Conservation (phyloP, 129 eudicot genomes). For the Ambrosia artemisiifolia region DNA sequence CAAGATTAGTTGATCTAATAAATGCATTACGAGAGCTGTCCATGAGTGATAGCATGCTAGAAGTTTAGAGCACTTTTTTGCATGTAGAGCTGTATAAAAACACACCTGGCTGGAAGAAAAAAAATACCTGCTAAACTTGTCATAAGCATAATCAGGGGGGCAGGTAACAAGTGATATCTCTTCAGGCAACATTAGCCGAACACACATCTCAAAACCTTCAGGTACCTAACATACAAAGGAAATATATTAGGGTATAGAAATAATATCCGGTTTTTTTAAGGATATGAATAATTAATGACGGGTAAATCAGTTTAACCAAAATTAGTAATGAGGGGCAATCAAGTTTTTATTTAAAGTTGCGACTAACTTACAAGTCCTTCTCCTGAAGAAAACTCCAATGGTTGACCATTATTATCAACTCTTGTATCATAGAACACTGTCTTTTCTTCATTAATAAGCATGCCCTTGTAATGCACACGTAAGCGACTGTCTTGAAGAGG, state of each 20-base stretch:
- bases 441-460: constrained; percentile 71
- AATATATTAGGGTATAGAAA: background rate
- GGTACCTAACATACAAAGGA: constrained; percentile 61
- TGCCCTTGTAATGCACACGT: constrained; percentile 89
- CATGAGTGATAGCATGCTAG: too few species aligned
- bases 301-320: background rate
- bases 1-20: constrained; percentile 1
- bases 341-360: background rate
- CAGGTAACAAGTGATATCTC: constrained; percentile 93
- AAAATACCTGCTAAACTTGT: constrained; percentile 78
- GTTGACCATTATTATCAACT: constrained; percentile 77
- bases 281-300: background rate
- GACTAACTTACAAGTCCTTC: constrained; percentile 92
- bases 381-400: constrained; percentile 91
- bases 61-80: too few species aligned
- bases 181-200: constrained; percentile 89
- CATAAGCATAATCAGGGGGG: constrained; percentile 99
- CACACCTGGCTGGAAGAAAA: background rate
- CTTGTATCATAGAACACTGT: constrained; percentile 82
- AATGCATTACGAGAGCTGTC: background rate
- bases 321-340: background rate
- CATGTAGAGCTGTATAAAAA: constrained; percentile 15
- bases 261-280: background rate
- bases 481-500: constrained; percentile 95
- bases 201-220: constrained; percentile 98